These are phyloP conservation scores for Physaria fendleri DNA, from an alignment of 345 rosid species.

Conservation along the genomic window DNA sequence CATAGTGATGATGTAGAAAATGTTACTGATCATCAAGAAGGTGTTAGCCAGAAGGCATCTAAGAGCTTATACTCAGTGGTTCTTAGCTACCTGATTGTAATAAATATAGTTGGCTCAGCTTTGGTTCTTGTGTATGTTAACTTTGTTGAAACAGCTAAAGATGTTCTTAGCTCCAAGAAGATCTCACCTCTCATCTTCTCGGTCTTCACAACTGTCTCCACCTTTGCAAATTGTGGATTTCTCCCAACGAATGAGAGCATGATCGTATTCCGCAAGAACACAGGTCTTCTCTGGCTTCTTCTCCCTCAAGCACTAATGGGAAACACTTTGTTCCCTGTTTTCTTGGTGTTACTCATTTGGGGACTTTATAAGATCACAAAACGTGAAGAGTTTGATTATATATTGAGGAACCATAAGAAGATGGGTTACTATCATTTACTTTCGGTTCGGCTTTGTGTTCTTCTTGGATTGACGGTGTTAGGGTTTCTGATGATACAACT, in stretches of 20 bases:
- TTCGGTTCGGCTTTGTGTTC: slow-evolving; percentile 16
- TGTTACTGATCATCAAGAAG: neutral
- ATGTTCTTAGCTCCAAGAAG: slow-evolving; percentile 34
- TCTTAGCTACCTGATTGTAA: slow-evolving; percentile 34
- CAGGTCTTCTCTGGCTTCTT: slow-evolving; percentile 46
- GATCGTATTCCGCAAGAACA: slow-evolving; percentile 40
- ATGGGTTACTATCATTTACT: slow-evolving; percentile 45
- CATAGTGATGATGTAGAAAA: neutral
- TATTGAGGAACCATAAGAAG: slow-evolving; percentile 32
- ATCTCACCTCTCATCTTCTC: slow-evolving; percentile 40
- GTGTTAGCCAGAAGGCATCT: slow-evolving; percentile 2
- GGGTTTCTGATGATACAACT: slow-evolving; percentile 42
- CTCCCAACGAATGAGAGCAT: slow-evolving; percentile 70
- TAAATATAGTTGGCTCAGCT: slow-evolving; percentile 32
- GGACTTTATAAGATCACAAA: slow-evolving; percentile 30
- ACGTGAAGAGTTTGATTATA: slow-evolving; percentile 25
- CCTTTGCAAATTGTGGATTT: slow-evolving; percentile 56
- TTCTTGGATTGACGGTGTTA: slow-evolving; percentile 35
- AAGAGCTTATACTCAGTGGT: slow-evolving; percentile 34
- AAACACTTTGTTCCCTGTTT: slow-evolving; percentile 46
- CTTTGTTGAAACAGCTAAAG: slow-evolving; percentile 30
- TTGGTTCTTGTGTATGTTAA: slow-evolving; percentile 31
- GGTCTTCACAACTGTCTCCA: slow-evolving; percentile 44
- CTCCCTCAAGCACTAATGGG: slow-evolving; percentile 51
- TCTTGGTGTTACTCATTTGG: slow-evolving; percentile 37